Base-by-base conservation (phyloP, 352 stramenopile species). In the Phytophthora sp. region DNA sequence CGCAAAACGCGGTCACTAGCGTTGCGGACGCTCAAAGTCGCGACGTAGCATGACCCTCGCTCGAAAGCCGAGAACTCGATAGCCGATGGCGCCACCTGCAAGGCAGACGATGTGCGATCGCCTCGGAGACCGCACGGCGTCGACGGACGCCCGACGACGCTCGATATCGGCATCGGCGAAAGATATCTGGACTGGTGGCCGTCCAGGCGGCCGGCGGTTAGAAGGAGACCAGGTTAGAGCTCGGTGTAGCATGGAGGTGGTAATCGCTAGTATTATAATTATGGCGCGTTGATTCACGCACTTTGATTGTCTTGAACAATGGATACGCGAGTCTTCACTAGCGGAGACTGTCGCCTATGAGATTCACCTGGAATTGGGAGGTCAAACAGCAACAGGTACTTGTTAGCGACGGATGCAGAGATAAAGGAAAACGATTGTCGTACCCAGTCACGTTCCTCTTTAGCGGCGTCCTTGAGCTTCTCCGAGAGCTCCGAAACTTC, bases 31-130 rank as follows among this genome's bases (percentile, higher is more conserved):
- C 42, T 66, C 5, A 95, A 60, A 35, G 54, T 43, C 15, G 85
- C 80, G 28, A 95, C 66, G 60, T 94, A 95, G 53, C 82, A 89
- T 13, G 67, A 67, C 23, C 75, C 72, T 3, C 69, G 48, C 32
- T 92, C 86, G 20, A 95, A 78, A 26, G 70, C 70, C 21, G 62
- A 43, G 57, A 94, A 93, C 53, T 96, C 87, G 38, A 94, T 63
- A 10, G 62, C 69, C 3, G 68, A 69, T 27, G 87, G 86, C 15
- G 76, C 63, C 9, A 92, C 79, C n/a, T 88, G 87, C 35, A 96
- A 72, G 9, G 74, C 66, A 30, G 72, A 76, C 11, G 72, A 28
- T 5, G 60, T 53, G 17, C 24, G 43, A 42, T 62, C 60, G 0
- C 48, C 55, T 26, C 65, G 62, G 32, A 62, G 54, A 4, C 71